These are phyloP conservation scores for Tolypocladium amazonense DNA, from an alignment of 2,329 filamentous ascomycete species.

Conservation along the genomic window DNA sequence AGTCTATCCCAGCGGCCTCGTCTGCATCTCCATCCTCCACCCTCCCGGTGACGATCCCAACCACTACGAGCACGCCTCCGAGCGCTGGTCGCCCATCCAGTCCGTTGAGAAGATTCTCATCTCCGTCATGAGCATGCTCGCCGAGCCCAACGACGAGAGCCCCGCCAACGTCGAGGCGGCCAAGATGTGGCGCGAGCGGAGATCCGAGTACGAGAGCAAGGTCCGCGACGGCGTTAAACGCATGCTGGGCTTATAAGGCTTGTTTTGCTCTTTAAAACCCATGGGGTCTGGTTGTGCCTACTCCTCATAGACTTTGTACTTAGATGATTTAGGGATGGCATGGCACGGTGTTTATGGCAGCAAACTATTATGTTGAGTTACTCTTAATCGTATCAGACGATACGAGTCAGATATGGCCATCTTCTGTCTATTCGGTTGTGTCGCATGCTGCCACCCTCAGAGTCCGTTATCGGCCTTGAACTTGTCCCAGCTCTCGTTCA, in stretches of 20 bases:
- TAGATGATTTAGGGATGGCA: conserved; percentile 4
- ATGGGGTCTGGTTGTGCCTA: neutral
- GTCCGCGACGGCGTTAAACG: conserved; percentile 74
- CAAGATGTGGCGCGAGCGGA: conserved; percentile 86
- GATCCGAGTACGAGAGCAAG: conserved; percentile 73
- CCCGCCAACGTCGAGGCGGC: conserved; percentile 94
- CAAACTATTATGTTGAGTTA: neutral
- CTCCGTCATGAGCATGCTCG: conserved; percentile 96
- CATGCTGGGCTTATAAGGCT: conserved; percentile 57
- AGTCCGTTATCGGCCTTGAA: conserved; percentile 60
- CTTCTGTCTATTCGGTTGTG: neutral
- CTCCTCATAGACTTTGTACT: neutral
- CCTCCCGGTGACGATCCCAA: conserved; percentile 95
- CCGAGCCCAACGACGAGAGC: conserved; percentile 93
- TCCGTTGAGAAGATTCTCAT: conserved; percentile 97
- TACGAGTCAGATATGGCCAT: neutral
- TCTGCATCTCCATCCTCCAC: conserved; percentile 98
- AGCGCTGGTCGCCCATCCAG: conserved; percentile 95
- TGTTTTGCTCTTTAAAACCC: fast-evolving
- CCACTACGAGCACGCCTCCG: conserved; percentile 92
- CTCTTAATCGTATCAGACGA: neutral
- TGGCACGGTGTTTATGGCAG: conserved; percentile 12
- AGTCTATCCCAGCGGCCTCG: conserved; percentile 88
- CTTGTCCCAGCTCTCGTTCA: conserved; percentile 66
- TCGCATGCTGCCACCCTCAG: conserved; percentile 17